Conservation (phyloP, 441 rosid species). For the Euphorbia celastroides region DNA sequence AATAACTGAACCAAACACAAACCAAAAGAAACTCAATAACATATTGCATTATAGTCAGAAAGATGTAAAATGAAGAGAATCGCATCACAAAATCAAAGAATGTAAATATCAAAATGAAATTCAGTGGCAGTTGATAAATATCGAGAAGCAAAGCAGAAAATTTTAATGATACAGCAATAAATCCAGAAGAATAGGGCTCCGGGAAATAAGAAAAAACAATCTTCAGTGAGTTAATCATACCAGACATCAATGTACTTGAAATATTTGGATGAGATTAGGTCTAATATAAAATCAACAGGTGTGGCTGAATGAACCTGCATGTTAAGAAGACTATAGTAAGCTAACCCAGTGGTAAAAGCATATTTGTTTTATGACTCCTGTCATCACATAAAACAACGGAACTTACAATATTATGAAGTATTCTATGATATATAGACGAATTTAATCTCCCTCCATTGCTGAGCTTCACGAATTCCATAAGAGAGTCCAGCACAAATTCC, state of each 20-base stretch:
- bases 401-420: conserved; percentile 64
- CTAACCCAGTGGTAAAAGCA: background rate
- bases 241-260: conserved; percentile 74
- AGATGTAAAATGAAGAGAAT: background rate
- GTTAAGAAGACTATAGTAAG: background rate
- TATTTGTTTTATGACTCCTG: background rate
- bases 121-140: background rate
- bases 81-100: background rate
- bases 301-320: conserved; percentile 49
- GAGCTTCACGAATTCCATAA: conserved; percentile 81
- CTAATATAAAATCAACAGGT: conserved; percentile 35
- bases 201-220: background rate
- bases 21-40: background rate
- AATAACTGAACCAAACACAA: conserved; percentile 45
- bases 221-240: conserved; percentile 27
- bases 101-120: background rate
- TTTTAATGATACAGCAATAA: background rate
- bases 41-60: background rate
- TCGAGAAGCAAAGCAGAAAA: background rate
- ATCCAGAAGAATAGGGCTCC: background rate
- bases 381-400: background rate
- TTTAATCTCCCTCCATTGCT: conserved; percentile 66
- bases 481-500: conserved; percentile 74
- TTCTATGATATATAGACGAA: conserved; percentile 62
- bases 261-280: conserved; percentile 61